Percentiles rank a stretch among this genome's conserved stretches.
Conservation (phyloP, 108 stramenopile species). For the Cyclostephanos invisitatus region DNA sequence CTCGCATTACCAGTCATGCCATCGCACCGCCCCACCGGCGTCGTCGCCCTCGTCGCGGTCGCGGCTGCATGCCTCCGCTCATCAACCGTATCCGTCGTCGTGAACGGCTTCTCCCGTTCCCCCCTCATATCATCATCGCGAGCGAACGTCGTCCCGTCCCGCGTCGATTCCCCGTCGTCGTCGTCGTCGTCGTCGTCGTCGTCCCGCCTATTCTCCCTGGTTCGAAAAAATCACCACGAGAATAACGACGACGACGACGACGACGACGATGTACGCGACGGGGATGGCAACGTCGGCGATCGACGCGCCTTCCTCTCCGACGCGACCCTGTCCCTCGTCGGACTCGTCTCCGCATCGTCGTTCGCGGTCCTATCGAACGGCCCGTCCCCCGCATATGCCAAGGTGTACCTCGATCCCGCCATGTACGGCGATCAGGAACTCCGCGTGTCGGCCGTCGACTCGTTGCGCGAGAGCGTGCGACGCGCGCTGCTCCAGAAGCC, state of each 20-base stretch:
- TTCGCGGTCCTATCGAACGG: not conserved
- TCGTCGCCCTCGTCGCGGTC: conserved; percentile 1
- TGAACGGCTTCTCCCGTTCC: not conserved
- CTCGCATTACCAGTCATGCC: conserved; percentile 6
- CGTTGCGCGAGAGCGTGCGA: conserved; percentile 71
- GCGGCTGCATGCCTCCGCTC: too few species aligned
- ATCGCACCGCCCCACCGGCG: conserved; percentile 11
- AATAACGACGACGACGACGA: not conserved
- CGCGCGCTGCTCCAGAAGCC: conserved; percentile 81
- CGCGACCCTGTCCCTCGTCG: conserved; percentile 15
- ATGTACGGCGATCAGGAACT: conserved; percentile 92
- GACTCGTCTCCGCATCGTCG: conserved; percentile 12
- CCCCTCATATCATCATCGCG: not conserved
- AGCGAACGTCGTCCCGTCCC: not conserved
- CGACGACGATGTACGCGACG: not conserved
- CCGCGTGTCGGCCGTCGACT: conserved; percentile 80
- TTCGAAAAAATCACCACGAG: not conserved
- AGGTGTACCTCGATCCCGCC: conserved; percentile 87
- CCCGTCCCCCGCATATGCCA: conserved; percentile 60
- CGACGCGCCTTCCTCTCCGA: conserved; percentile 50
- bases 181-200: too few species aligned
- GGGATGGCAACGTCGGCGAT: conserved; percentile 8
- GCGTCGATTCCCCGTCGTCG: conserved; percentile 26
- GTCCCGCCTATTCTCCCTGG: conserved; percentile 17
- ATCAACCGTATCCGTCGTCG: not conserved